Base-by-base conservation (phyloP, 73 alveolate genomes). In the Diophrys appendiculata region DNA sequence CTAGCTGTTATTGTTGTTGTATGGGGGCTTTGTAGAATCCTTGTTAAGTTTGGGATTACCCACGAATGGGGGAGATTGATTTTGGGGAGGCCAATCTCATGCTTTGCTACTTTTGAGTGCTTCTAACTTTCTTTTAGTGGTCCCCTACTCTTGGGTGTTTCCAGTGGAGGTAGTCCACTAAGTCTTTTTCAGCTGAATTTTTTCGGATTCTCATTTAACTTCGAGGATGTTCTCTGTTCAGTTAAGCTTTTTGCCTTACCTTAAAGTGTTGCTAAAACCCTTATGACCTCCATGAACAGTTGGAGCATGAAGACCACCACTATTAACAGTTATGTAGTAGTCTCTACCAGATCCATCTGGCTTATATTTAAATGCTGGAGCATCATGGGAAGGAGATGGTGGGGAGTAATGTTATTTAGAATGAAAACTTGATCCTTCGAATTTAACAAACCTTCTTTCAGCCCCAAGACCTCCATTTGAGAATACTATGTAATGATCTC, bases 301-400 rank as follows among this genome's bases (percentile, higher is more conserved):
- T 11, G 5, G n/a, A 29, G 72, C 76, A 43, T 69, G 81, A 33
- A 74, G 31, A 29, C 92, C 92, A 5, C 92, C 92, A 67, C 90
- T 86, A 35, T 86, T 54, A 23, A 65, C 34, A 72, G 73, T 28
- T 13, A 86, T 83, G 56, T 86, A 86, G 68, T 76, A 27, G 56
- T 86, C 93, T 43, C 93, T 71, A 8, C 93, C 93, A 65, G 83
- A 55, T 1, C 93, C 93, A 74, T 86, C 90, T 0, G 93, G 73
- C 22, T 54, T 24, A 65, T 86, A 86, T 52, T 60, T 71, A 0
- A 68, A 33, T 0, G 78, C 55, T 64, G 75, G 25, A 56, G 83
- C 70, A 31, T 80, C 71, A 32, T 65, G 70, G 68, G 78, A 25
- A 2, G 83, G 93, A 32, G 87, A 89, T 26, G 93, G 75, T 1